Evolutionary conservation across 139 green algal genomes (phyloP).

Genomic region (Coelastrella sp.): DNA sequence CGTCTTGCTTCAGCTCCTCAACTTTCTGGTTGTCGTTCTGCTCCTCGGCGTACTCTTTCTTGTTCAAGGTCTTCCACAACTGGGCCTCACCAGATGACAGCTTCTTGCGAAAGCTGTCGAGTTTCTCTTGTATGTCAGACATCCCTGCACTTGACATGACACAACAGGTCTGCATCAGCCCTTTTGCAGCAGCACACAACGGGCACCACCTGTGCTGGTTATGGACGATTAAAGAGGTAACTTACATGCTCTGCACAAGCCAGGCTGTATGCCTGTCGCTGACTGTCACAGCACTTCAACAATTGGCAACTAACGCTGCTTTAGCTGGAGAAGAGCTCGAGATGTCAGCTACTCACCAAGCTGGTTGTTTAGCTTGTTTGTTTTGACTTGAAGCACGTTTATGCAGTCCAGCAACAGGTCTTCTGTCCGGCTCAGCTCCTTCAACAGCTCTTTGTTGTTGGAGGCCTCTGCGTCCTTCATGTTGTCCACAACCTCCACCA

Average conservation of each 20-base stretch:
- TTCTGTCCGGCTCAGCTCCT: not conserved
- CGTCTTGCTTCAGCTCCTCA: too few species aligned
- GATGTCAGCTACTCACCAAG: not conserved
- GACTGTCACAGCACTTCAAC: not conserved
- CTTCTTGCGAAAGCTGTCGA: not conserved
- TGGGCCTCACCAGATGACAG: not conserved
- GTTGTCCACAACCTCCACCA: not conserved
- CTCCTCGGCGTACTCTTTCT: not conserved
- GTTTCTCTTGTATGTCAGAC: not conserved
- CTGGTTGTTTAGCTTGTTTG: not conserved
- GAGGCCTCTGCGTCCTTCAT: not conserved
- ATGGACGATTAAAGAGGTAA: not conserved
- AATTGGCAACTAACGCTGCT: not conserved
- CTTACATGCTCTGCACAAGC: not conserved
- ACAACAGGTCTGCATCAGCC: not conserved
- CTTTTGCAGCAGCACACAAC: not conserved
- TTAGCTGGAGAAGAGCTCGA: not conserved
- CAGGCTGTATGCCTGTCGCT: too few species aligned
- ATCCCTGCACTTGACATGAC: not conserved
- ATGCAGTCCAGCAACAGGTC: conserved; percentile 7
- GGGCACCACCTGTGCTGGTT: not conserved
- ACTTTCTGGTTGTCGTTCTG: not conserved
- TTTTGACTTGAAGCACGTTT: not conserved
- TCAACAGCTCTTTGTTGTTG: not conserved
- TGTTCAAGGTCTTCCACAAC: not conserved